A percentile compares a stretch with the other conserved stretches of the same genome.
Conservation (phyloP, 768 basidiomycete genomes). For the Pleurotus eryngii region DNA sequence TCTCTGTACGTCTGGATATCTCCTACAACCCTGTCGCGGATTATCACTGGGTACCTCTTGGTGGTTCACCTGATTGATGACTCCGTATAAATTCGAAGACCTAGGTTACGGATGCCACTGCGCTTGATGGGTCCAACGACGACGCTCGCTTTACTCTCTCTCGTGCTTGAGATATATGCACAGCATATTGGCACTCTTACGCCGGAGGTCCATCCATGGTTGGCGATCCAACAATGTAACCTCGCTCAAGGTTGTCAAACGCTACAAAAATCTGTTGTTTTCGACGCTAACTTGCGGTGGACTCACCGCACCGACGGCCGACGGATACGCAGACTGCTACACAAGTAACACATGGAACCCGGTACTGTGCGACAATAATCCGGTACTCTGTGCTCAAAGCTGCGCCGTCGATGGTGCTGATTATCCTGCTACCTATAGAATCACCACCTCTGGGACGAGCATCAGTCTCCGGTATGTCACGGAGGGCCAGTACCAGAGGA, state of each 20-base stretch:
- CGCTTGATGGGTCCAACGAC: constrained; percentile 14
- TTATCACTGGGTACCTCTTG: no score
- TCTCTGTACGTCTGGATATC: no score
- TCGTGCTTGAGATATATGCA: constrained; percentile 20
- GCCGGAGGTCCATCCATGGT: constrained; percentile 34
- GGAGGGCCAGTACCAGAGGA: constrained; percentile 7
- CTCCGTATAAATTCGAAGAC: no score
- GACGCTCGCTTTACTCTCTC: constrained; percentile 12
- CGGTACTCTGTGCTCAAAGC: constrained; percentile 11
- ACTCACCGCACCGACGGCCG: constrained; percentile 20
- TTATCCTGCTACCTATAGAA: constrained; percentile 32
- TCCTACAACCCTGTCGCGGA: no score
- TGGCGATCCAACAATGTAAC: constrained; percentile 29
- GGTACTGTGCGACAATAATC: constrained; percentile 27
- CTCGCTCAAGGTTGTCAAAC: constrained; percentile 23
- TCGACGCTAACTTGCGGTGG: constrained; percentile 40
- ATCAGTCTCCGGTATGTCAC: constrained; percentile 33
- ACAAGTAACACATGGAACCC: constrained; percentile 38
- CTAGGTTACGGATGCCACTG: no score
- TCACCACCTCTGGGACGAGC: constrained; percentile 28
- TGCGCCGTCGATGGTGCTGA: constrained; percentile 22
- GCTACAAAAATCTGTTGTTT: constrained; percentile 19
- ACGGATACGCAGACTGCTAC: constrained; percentile 28
- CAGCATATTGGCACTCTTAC: constrained; percentile 36
- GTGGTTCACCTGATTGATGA: no score